Conservation (phyloP, 1,284 basidiomycete species). For the Fomitopsis schrenkii region DNA sequence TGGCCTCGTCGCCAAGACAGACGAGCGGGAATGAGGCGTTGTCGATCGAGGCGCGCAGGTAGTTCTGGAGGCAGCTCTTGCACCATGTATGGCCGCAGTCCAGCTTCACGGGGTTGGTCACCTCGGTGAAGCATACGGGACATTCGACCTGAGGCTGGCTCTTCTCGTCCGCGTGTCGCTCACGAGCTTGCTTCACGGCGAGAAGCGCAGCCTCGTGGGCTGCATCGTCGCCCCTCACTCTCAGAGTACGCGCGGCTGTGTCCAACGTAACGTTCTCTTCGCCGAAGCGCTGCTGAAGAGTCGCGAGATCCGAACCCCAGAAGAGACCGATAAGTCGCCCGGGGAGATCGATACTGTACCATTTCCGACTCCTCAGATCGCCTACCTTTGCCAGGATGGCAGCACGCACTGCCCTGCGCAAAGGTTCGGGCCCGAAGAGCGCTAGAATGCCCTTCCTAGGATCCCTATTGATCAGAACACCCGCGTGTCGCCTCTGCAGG, state of each 20-base stretch:
- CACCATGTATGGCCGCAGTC: slow-evolving; percentile 66
- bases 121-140: slow-evolving; percentile 57
- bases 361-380: slow-evolving; percentile 35
- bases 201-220: slow-evolving; percentile 34
- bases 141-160: slow-evolving; percentile 32
- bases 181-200: slow-evolving; percentile 32
- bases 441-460: slow-evolving; percentile 39
- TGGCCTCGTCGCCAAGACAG: slow-evolving; percentile 59
- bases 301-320: slow-evolving; percentile 36
- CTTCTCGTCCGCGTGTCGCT: slow-evolving; percentile 24
- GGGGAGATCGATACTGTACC: slow-evolving; percentile 41
- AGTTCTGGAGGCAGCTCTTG: slow-evolving; percentile 51
- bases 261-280: slow-evolving; percentile 36
- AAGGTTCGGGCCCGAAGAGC: slow-evolving; percentile 43
- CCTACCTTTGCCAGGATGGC: slow-evolving; percentile 43
- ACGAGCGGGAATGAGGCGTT: slow-evolving; percentile 61
- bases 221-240: slow-evolving; percentile 33
- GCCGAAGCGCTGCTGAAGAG: slow-evolving; percentile 36
- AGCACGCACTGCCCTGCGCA: slow-evolving; percentile 35
- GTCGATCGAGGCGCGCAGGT: slow-evolving; percentile 51
- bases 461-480: slow-evolving; percentile 42
- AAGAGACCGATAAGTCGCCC: slow-evolving; percentile 42
- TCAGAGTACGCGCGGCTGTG: slow-evolving; percentile 24
- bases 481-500: slow-evolving; percentile 33
- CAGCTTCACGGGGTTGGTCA: slow-evolving; percentile 45